phyloP scores from a whole-genome alignment of 2,329 filamentous ascomycete genomes.

The Amylocarpus encephaloides region DNA sequence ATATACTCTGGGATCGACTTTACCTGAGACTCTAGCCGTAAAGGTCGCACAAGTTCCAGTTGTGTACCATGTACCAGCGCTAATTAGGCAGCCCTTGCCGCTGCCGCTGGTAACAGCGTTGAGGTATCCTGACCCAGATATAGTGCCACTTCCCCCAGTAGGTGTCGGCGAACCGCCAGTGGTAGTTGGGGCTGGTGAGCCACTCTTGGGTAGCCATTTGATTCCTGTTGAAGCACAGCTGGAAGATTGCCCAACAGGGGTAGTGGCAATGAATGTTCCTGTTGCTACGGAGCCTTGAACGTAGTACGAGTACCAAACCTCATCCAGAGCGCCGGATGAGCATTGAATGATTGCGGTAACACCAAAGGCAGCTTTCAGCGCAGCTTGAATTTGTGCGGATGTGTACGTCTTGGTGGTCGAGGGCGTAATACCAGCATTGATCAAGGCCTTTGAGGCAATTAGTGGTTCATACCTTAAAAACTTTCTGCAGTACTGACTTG shows the following conservation, averaged over 20 bases:
- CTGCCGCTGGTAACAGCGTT: conserved; percentile 45
- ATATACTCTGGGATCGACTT: conserved; percentile 22
- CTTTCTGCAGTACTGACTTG: conserved; percentile 33
- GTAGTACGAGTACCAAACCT: conserved; percentile 49
- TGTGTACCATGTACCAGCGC: conserved; percentile 60
- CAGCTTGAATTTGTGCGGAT: conserved; percentile 36
- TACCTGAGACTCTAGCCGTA: conserved; percentile 46
- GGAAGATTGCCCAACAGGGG: conserved; percentile 33
- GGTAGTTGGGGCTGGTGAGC: conserved; percentile 28
- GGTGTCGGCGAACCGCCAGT: conserved; percentile 23
- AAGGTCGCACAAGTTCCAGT: conserved; percentile 63
- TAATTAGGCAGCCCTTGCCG: conserved; percentile 61
- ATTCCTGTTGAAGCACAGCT: conserved; percentile 58
- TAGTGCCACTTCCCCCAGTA: conserved; percentile 30
- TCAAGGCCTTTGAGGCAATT: conserved; percentile 40
- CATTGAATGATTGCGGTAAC: conserved; percentile 41
- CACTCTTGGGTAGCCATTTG: conserved; percentile 44
- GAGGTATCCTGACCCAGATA: conserved; percentile 52
- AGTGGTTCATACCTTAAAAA: conserved; percentile 7
- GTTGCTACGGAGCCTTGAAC: conserved; percentile 46
- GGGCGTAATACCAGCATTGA: conserved; percentile 53
- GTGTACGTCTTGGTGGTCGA: conserved; percentile 37
- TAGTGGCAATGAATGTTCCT: conserved; percentile 40
- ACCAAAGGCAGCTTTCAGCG: conserved; percentile 41
- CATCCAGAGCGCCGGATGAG: conserved; percentile 39